A percentile compares a stretch with the other conserved stretches of the same genome.
Conservation (phyloP, 441 rosid species). For the Capsella rubella region DNA sequence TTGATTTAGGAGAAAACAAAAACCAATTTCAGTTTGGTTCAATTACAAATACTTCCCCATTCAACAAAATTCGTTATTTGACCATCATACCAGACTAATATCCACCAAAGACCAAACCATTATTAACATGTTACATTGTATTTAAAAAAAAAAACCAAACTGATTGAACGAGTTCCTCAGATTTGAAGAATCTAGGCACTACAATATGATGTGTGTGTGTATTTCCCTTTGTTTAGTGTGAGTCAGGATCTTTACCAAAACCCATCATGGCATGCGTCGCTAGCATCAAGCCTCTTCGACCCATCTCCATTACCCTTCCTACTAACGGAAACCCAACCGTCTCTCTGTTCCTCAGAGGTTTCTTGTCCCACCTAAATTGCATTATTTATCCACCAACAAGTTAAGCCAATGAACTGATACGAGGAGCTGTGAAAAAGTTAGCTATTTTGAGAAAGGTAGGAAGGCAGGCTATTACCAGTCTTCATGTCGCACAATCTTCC, state of each 20-base stretch:
- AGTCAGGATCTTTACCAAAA: slow-evolving; percentile 76
- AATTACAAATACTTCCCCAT: background rate
- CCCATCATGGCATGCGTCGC: slow-evolving; percentile 93
- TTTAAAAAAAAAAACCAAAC: slow-evolving; percentile 4
- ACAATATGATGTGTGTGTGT: background rate
- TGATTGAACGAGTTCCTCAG: slow-evolving; percentile 18
- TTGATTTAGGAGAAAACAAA: background rate
- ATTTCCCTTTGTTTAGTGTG: slow-evolving; percentile 29
- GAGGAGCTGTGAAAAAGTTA: background rate
- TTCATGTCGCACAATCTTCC: slow-evolving; percentile 82
- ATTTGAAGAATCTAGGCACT: slow-evolving; percentile 2
- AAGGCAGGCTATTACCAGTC: slow-evolving; percentile 63
- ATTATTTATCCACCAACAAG: slow-evolving; percentile 14
- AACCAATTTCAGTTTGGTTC: slow-evolving; percentile 11
- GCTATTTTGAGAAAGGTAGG: background rate
- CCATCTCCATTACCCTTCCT: slow-evolving; percentile 63
- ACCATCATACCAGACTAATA: slow-evolving; percentile 6
- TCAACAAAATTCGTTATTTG: background rate
- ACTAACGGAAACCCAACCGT: slow-evolving; percentile 60
- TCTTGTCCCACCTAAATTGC: slow-evolving; percentile 84
- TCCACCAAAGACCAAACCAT: background rate
- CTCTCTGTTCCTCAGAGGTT: slow-evolving; percentile 71
- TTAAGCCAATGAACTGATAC: background rate
- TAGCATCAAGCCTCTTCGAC: slow-evolving; percentile 82
- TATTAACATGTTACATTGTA: slow-evolving; percentile 18